These are phyloP conservation scores for Quercus mongolica DNA, from an alignment of 306 rosid species.

Conservation along the genomic window DNA sequence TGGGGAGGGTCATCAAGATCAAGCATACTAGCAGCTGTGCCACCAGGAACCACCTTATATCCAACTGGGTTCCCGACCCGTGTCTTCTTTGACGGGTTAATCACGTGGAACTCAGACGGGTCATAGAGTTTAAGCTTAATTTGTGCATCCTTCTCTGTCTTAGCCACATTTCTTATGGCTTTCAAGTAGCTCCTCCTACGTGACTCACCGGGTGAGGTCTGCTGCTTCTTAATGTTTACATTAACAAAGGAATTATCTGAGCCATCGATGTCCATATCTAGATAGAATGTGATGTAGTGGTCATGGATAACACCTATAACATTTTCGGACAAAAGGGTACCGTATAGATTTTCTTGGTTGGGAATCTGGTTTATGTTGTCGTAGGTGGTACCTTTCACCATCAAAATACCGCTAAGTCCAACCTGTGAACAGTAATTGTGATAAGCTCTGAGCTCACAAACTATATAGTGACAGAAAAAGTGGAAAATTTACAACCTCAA, in stretches of 20 bases:
- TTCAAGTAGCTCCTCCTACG: slow-evolving; percentile 74
- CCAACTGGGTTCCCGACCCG: slow-evolving; percentile 86
- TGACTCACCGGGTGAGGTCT: slow-evolving; percentile 49
- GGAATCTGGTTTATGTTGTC: slow-evolving; percentile 49
- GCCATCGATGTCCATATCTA: slow-evolving; percentile 89
- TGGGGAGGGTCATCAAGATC: slow-evolving; percentile 80
- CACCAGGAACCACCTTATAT: slow-evolving; percentile 77
- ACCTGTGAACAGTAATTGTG: slow-evolving; percentile 36
- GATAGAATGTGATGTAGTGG: slow-evolving; percentile 64
- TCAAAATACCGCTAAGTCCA: slow-evolving; percentile 84
- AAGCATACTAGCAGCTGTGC: slow-evolving; percentile 69
- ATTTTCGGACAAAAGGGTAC: slow-evolving; percentile 78
- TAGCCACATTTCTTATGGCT: slow-evolving; percentile 66
- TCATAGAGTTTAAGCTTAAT: slow-evolving; percentile 62
- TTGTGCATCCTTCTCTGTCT: slow-evolving; percentile 83
- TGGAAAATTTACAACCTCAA: not conserved
- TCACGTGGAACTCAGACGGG: slow-evolving; percentile 75
- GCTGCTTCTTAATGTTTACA: slow-evolving; percentile 51
- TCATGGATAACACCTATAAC: slow-evolving; percentile 85
- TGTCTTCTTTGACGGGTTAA: slow-evolving; percentile 58
- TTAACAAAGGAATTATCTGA: slow-evolving; percentile 69
- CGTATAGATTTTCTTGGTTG: slow-evolving; percentile 50
- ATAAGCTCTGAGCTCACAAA: too few relatives aligned
- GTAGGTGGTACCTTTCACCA: slow-evolving; percentile 82
- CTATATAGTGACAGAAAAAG: too few relatives aligned